These are phyloP conservation scores for Zanthoxylum bungeanum DNA, from an alignment of 345 rosid genomes.

Conservation along the genomic window DNA sequence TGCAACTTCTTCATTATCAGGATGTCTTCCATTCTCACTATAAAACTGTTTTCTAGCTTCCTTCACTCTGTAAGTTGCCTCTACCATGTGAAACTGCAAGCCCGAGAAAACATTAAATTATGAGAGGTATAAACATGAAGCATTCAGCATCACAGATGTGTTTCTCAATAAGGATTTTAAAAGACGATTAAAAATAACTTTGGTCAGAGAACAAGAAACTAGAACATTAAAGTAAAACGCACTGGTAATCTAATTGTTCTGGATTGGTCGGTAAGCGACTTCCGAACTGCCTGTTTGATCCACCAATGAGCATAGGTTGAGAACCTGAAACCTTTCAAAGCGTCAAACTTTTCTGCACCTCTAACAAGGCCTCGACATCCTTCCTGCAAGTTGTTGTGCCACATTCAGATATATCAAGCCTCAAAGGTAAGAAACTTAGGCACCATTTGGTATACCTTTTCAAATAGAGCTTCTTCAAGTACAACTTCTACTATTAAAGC, in stretches of 20 bases:
- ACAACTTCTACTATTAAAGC: no score
- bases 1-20: conserved; percentile 85
- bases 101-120: conserved; percentile 5
- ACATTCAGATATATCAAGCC: conserved; percentile 10
- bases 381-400: conserved; percentile 46
- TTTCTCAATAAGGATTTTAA: neutral
- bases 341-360: conserved; percentile 94
- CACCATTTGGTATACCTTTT: no score
- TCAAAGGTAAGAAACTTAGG: neutral
- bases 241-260: conserved; percentile 88
- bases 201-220: conserved; percentile 6
- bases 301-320: conserved; percentile 53
- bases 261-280: conserved; percentile 81
- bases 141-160: neutral
- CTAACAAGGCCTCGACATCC: conserved; percentile 92
- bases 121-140: neutral
- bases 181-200: neutral
- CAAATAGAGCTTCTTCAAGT: no score
- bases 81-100: conserved; percentile 90
- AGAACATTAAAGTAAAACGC: conserved; percentile 24
- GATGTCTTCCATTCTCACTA: conserved; percentile 62
- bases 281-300: conserved; percentile 91
- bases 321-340: conserved; percentile 24
- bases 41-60: conserved; percentile 78
- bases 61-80: conserved; percentile 85